Evolutionary conservation across 306 rosid species (phyloP).

Genomic region (Cicer bijugum): DNA sequence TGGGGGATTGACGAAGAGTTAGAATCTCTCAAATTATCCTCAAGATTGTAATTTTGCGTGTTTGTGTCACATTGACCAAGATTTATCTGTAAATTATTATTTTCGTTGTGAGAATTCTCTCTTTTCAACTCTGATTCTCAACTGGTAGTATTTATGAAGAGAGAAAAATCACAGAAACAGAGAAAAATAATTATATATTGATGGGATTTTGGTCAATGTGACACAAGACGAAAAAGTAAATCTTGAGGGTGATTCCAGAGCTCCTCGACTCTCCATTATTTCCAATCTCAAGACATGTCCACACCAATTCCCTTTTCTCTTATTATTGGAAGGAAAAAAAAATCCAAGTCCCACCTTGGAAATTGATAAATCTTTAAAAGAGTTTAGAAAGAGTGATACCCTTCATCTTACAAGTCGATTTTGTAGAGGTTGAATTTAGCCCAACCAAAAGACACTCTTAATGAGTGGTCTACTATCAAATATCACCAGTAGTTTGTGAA

Average conservation of each 20-base stretch:
- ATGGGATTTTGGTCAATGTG: neutral
- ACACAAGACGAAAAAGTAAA: neutral
- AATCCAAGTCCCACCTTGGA: no score
- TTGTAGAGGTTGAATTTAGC: no score
- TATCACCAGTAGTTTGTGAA: slow-evolving; percentile 21
- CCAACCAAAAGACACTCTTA: no score
- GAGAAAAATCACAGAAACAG: neutral
- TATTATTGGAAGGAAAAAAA: no score
- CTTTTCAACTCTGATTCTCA: neutral
- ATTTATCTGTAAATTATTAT: neutral
- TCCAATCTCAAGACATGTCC: neutral
- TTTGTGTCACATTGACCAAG: neutral
- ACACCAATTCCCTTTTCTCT: neutral
- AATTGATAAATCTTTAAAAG: no score
- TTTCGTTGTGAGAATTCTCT: neutral
- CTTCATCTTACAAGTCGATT: no score
- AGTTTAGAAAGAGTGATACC: no score
- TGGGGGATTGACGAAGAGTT: neutral
- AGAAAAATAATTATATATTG: neutral
- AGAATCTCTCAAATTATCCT: slow-evolving; percentile 3
- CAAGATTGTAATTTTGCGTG: neutral
- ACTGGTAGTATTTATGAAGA: neutral
- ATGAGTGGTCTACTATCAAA: neutral
- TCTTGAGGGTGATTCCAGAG: neutral
- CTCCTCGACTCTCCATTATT: neutral